Conservation (phyloP, 2,329 filamentous ascomycete genomes). For the Lachnellula occidentalis region DNA sequence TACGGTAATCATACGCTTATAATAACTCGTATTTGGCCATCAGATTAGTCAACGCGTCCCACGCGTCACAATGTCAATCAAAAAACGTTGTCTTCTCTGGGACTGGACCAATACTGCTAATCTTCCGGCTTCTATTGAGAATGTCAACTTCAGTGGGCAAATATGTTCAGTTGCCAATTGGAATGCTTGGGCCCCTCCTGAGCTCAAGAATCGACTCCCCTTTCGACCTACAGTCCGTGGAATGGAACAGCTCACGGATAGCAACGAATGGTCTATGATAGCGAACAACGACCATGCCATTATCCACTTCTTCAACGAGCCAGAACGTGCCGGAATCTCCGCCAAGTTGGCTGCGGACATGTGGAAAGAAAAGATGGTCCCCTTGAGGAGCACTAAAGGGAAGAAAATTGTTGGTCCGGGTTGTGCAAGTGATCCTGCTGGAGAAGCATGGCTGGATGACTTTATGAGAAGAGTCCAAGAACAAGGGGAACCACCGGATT, state of each 20-base stretch:
- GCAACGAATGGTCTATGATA: conserved; percentile 35
- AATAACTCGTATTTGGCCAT: not conserved
- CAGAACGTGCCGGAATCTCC: conserved; percentile 35
- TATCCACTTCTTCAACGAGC: conserved; percentile 43
- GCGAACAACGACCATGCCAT: conserved; percentile 28
- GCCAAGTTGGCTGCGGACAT: conserved; percentile 33
- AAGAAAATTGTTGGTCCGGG: conserved; percentile 37
- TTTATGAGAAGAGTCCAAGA: conserved; percentile 36
- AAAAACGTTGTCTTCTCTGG: conserved; percentile 39
- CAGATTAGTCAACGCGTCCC: not conserved
- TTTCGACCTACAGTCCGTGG: conserved; percentile 40
- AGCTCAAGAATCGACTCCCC: conserved; percentile 32
- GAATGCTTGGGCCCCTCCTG: conserved; percentile 38
- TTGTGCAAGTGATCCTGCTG: conserved; percentile 35
- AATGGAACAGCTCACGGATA: conserved; percentile 32
- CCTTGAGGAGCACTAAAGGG: conserved; percentile 29
- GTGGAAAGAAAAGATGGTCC: conserved; percentile 36
- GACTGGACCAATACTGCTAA: conserved; percentile 38
- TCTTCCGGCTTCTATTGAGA: conserved; percentile 32
- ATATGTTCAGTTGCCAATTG: conserved; percentile 37
- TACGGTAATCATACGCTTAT: too few relatives aligned
- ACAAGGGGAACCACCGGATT: conserved; percentile 35
- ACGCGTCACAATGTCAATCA: conserved; percentile 8
- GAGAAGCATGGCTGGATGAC: conserved; percentile 36
- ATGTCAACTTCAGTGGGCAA: conserved; percentile 32